Evolutionary conservation across 306 rosid genomes (phyloP).

Genomic region (Glycine tomentella): DNA sequence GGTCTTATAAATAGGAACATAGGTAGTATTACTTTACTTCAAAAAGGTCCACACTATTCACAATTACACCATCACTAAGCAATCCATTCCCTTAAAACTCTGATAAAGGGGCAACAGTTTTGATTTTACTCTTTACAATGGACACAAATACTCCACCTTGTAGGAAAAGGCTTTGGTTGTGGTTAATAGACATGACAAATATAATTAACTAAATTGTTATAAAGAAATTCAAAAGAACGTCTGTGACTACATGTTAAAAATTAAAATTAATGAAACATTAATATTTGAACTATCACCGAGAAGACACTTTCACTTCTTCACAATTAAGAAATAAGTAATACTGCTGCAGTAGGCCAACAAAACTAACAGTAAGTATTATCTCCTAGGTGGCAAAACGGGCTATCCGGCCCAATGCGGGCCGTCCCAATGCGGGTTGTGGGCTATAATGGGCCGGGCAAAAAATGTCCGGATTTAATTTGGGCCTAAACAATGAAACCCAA

Average conservation of each 20-base stretch:
- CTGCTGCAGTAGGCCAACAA: too few species aligned
- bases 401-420: too few species aligned
- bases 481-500: too few species aligned
- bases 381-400: too few species aligned
- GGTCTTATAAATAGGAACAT: too few species aligned
- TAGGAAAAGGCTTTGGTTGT: conserved; percentile 8
- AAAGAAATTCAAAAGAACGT: not conserved
- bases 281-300: not conserved
- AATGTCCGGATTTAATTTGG: too few species aligned
- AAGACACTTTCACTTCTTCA: too few species aligned
- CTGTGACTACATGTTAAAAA: not conserved
- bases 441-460: too few species aligned
- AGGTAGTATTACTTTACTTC: not conserved
- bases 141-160: not conserved
- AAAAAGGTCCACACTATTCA: conserved; percentile 13
- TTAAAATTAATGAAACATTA: not conserved
- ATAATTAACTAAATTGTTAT: not conserved
- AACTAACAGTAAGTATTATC: too few species aligned
- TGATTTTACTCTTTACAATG: not conserved
- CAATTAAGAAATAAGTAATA: too few species aligned
- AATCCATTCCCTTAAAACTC: conserved; percentile 8
- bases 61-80: not conserved
- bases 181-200: not conserved
- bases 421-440: too few species aligned
- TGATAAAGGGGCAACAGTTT: not conserved